These are phyloP conservation scores for Brasilioporus rufonigricans DNA, from an alignment of 768 basidiomycete species.

Conservation along the genomic window DNA sequence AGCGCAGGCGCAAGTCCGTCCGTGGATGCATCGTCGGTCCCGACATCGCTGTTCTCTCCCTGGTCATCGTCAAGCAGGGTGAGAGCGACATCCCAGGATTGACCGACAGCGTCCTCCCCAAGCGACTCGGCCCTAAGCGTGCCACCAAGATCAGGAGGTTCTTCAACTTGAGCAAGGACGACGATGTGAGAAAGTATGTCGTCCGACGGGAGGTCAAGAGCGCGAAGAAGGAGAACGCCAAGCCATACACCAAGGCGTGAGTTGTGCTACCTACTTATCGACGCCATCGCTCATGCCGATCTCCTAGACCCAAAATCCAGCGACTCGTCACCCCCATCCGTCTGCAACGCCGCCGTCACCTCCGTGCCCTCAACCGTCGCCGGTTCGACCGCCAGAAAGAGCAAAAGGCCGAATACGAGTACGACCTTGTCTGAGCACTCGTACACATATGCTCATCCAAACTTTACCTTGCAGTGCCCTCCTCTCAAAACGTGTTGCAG, in stretches of 20 bases:
- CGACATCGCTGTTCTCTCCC: constrained; percentile 92
- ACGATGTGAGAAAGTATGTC: constrained; percentile 98
- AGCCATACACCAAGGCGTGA: constrained; percentile 97
- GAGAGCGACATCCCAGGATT: constrained; percentile 86
- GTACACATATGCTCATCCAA: neutral
- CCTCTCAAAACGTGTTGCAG: constrained; percentile 84
- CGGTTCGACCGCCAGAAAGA: constrained; percentile 91
- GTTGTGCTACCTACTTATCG: constrained; percentile 29
- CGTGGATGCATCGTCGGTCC: constrained; percentile 97
- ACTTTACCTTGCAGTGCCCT: constrained; percentile 44
- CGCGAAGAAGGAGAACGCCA: constrained; percentile 83
- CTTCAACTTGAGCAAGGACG: constrained; percentile 97
- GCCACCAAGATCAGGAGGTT: constrained; percentile 91
- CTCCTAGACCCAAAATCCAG: constrained; percentile 89
- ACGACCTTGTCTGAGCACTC: constrained; percentile 21
- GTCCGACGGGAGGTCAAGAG: constrained; percentile 88
- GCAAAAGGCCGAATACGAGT: constrained; percentile 94
- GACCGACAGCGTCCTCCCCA: constrained; percentile 90
- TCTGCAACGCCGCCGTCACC: constrained; percentile 94
- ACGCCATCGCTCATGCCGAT: neutral
- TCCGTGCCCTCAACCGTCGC: constrained; percentile 83
- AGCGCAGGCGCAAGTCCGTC: constrained; percentile 98
- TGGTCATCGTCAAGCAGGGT: constrained; percentile 96
- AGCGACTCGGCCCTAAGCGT: constrained; percentile 95
- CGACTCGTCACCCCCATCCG: constrained; percentile 93